A percentile compares a stretch with the other conserved stretches of the same genome.
Evolutionary conservation across 2,329 filamentous ascomycete genomes (phyloP).

Genomic region (Botrytis cinerea): DNA sequence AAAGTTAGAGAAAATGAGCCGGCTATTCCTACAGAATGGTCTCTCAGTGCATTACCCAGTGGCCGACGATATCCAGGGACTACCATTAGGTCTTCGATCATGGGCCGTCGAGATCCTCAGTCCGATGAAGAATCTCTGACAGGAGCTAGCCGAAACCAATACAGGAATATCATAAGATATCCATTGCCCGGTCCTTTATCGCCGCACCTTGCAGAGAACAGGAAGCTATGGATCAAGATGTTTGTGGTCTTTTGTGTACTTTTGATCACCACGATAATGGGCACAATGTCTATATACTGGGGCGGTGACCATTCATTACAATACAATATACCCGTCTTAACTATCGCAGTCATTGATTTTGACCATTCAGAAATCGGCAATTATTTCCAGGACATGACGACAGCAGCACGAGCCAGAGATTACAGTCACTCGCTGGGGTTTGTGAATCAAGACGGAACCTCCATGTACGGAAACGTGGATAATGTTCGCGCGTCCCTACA

Average conservation of each 20-base stretch:
- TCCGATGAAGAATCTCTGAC: conserved; percentile 19
- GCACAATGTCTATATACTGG: conserved; percentile 32
- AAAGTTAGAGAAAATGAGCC: not conserved
- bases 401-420: conserved; percentile 18
- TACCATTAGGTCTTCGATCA: not conserved
- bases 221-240: conserved; percentile 32
- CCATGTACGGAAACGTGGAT: conserved; percentile 24
- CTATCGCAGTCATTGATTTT: conserved; percentile 31
- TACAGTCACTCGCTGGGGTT: conserved; percentile 28
- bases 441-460: conserved; percentile 25
- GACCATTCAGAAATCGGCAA: conserved; percentile 29
- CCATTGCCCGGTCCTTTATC: conserved; percentile 26
- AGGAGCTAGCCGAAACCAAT: not conserved
- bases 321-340: conserved; percentile 29
- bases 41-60: not conserved
- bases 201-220: conserved; percentile 24
- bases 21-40: conserved; percentile 6
- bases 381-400: conserved; percentile 28
- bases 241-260: conserved; percentile 25
- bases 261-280: conserved; percentile 28
- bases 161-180: conserved; percentile 15
- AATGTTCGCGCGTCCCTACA: conserved; percentile 25
- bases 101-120: not conserved
- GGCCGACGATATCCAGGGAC: not conserved
- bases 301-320: conserved; percentile 28